Evolutionary conservation across 169 alveolate genomes (phyloP), one percentile per base, ranked within the genome.

Genomic region (Theileria orientalis): DNA sequence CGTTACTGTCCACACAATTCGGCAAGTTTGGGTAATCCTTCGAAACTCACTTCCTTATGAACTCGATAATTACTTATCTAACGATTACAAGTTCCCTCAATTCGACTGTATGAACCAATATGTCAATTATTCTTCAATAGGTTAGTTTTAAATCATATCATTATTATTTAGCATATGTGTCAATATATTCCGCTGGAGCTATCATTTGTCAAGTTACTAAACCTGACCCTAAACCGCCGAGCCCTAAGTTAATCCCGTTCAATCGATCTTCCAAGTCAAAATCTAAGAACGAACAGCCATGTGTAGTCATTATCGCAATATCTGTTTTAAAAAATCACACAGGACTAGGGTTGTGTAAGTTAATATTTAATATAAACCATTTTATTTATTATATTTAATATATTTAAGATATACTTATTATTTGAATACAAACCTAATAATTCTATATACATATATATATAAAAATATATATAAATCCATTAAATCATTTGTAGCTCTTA

Each of bases 1-100:
- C 72, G 27, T 79, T 3, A 79, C 87, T 21, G 62, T 41, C 6
- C 87, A 79, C 59, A 70, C 87, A 19, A 37, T 79, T n/a, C 68
- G 87, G 16, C 75, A 59, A 23, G 61, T 84, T 3, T 79, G 87
- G 87, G 7, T 79, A 16, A 1, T 79, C 30, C 76, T 79, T 3
- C 29, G 16, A 42, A 44, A 70, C 14, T 49, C 77, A 11, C 64
- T 68, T 0, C 30, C 49, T 13, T 73, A 70, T 49, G 46, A 67
- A 14, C 63, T 60, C 62, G 54, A 64, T 35, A 49, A 14, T 23
- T 71, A 79, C 72, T 46, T 61, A 3, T 62, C 72, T 11, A 79
- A 61, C 25, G 76, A 77, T 19, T 21, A 16, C 3, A 41, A 7
- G 23, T 79, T 56, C 49, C 87, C 87, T 6, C 72, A 72, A 47